Percentiles rank a stretch among this genome's conserved stretches.
Conservation (phyloP, 805 yeast species). For the Barnettozyma botsteinii region DNA sequence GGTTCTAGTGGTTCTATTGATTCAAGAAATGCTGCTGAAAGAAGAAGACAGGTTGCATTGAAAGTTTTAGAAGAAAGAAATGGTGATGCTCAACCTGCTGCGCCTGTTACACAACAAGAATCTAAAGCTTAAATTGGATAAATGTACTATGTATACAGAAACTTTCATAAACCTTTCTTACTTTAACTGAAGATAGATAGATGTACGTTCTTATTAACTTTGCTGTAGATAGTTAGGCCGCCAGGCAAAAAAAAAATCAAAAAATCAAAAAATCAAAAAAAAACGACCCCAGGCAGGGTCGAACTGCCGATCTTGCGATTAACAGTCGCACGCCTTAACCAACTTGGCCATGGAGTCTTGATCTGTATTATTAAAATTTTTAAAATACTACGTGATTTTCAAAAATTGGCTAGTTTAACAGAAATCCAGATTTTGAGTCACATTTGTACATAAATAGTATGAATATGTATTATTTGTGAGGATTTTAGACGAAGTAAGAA, state of each 20-base stretch:
- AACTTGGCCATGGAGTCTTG: slow-evolving; percentile 28
- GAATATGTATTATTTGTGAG: too few species aligned
- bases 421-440: too few species aligned
- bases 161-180: not conserved
- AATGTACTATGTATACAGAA: too few species aligned
- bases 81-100: slow-evolving; percentile 12
- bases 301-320: slow-evolving; percentile 48
- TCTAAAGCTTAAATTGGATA: not conserved
- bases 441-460: too few species aligned
- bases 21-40: slow-evolving; percentile 55
- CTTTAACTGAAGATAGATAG: too few species aligned
- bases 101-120: not conserved
- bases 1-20: slow-evolving; percentile 19
- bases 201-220: too few species aligned
- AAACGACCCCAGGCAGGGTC: slow-evolving; percentile 45
- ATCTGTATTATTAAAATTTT: too few species aligned
- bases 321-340: slow-evolving; percentile 47
- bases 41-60: slow-evolving; percentile 72
- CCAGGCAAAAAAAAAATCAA: too few species aligned
- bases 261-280: slow-evolving; percentile 7
- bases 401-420: too few species aligned
- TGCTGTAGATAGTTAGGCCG: too few species aligned
- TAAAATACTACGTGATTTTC: too few species aligned
- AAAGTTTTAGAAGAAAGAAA: slow-evolving; percentile 68
- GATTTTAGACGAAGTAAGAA: too few species aligned